phyloP scores from a whole-genome alignment of 352 stramenopile genomes.

The Plasmopara muralis region DNA sequence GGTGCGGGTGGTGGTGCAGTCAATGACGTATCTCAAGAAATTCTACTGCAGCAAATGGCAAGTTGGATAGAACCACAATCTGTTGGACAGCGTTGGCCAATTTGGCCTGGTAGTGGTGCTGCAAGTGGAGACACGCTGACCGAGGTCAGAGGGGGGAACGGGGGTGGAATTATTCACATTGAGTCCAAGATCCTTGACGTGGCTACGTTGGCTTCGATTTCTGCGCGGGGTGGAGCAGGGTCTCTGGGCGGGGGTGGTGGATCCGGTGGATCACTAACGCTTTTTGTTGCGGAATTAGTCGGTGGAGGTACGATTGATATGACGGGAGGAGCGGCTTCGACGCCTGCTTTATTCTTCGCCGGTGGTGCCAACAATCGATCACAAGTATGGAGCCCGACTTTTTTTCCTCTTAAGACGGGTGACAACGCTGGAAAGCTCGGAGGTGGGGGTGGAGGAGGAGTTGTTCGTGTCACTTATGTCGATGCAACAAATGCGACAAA shows the following conservation, averaged over 20 bases:
- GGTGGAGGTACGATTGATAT: slow-evolving; percentile 56
- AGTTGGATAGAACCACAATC: slow-evolving; percentile 9
- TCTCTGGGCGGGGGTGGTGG: slow-evolving; percentile 63
- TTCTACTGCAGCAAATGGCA: slow-evolving; percentile 11
- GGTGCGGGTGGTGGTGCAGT: slow-evolving; percentile 35
- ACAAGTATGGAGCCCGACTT: slow-evolving; percentile 29
- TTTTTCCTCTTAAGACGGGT: slow-evolving; percentile 5
- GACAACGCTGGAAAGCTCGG: slow-evolving; percentile 31
- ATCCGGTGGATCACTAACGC: slow-evolving; percentile 52
- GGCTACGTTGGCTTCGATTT: slow-evolving; percentile 35
- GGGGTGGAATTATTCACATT: slow-evolving; percentile 71
- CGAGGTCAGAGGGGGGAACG: slow-evolving; percentile 51
- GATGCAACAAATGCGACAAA: slow-evolving; percentile 14
- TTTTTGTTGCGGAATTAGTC: slow-evolving; percentile 53
- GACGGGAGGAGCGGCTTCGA: slow-evolving; percentile 37
- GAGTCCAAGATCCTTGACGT: slow-evolving; percentile 44
- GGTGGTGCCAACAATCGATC: slow-evolving; percentile 12
- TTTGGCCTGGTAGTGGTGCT: slow-evolving; percentile 63
- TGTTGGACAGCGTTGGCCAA: slow-evolving; percentile 35
- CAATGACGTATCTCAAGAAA: slow-evolving; percentile 34
- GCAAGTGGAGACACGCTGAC: slow-evolving; percentile 41
- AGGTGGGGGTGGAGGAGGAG: slow-evolving; percentile 51
- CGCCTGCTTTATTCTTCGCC: slow-evolving; percentile 3
- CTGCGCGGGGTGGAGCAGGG: slow-evolving; percentile 43
- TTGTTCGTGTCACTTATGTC: slow-evolving; percentile 53